Evolutionary conservation across 495 filamentous ascomycete genomes (phyloP).

Genomic region (Aspergillus wentii): DNA sequence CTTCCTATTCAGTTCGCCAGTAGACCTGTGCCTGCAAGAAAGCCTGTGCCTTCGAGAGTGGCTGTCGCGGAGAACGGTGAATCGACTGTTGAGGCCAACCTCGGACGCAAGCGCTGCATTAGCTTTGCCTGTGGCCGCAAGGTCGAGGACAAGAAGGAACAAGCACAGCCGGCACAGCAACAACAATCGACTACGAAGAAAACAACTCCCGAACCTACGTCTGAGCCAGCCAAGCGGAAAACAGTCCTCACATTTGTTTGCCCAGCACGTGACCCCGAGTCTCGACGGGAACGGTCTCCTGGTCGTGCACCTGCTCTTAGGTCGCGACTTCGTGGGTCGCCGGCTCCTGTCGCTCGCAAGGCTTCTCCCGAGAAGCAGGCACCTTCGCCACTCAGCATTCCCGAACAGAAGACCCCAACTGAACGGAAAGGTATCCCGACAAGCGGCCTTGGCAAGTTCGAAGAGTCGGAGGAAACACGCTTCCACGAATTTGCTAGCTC

Average conservation of each 20-base stretch:
- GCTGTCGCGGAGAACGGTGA: constrained; percentile 27
- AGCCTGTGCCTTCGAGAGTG: constrained; percentile 19
- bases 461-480: constrained; percentile 61
- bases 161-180: constrained; percentile 15
- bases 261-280: constrained; percentile 39
- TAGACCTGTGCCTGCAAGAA: constrained; percentile 13
- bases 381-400: background rate
- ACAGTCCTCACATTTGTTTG: constrained; percentile 60
- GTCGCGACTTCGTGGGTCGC: constrained; percentile 37
- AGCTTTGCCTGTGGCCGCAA: constrained; percentile 77
- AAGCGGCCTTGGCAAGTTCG: constrained; percentile 50
- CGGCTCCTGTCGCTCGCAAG: constrained; percentile 47
- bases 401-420: constrained; percentile 7
- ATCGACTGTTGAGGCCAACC: constrained; percentile 46
- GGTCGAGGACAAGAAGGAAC: constrained; percentile 15
- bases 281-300: constrained; percentile 25
- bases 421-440: constrained; percentile 27
- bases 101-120: constrained; percentile 81
- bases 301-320: constrained; percentile 23
- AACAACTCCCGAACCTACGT: constrained; percentile 9
- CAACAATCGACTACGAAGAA: constrained; percentile 10
- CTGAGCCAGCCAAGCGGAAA: constrained; percentile 42
- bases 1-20: constrained; percentile 40
- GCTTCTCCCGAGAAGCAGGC: constrained; percentile 23
- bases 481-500: constrained; percentile 94